Percentiles rank a stretch among this genome's conserved stretches.
Conservation (phyloP, 345 rosid species). For the Clarkia xantiana region DNA sequence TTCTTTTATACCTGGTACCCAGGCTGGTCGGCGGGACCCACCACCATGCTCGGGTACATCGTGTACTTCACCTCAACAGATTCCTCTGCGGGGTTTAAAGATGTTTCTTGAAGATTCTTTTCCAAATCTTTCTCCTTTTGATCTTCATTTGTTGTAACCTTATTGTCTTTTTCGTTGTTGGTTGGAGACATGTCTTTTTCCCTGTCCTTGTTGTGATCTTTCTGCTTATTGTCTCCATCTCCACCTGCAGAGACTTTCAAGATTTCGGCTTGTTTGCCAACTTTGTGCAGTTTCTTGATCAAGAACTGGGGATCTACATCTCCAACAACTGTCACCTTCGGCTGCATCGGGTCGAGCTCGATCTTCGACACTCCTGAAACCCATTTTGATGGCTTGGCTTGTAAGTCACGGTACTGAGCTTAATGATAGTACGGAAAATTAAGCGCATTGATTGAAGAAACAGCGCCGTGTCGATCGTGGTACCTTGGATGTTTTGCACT, state of each 20-base stretch:
- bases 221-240: background rate
- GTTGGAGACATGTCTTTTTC: background rate
- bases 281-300: slow-evolving; percentile 26
- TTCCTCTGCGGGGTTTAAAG: background rate
- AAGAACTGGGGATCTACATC: slow-evolving; percentile 26
- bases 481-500: slow-evolving; percentile 34
- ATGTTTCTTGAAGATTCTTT: slow-evolving; percentile 4
- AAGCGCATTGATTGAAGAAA: background rate
- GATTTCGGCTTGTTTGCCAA: slow-evolving; percentile 45
- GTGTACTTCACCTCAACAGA: slow-evolving; percentile 5
- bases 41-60: slow-evolving; percentile 10
- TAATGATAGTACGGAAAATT: background rate
- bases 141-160: background rate
- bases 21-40: slow-evolving; percentile 11
- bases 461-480: background rate
- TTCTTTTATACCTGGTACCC: slow-evolving; percentile 12
- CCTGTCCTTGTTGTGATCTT: slow-evolving; percentile 2
- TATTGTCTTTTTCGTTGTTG: slow-evolving; percentile 9
- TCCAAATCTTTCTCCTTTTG: background rate
- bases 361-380: slow-evolving; percentile 35
- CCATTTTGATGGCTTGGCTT: background rate
- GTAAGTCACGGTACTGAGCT: background rate
- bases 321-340: slow-evolving; percentile 32
- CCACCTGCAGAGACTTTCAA: slow-evolving; percentile 12
- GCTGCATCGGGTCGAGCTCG: slow-evolving; percentile 32